Evolutionary conservation across 139 green algal species (phyloP), one percentile per base, ranked within the genome.

Genomic region (Parachlorella kessleri): DNA sequence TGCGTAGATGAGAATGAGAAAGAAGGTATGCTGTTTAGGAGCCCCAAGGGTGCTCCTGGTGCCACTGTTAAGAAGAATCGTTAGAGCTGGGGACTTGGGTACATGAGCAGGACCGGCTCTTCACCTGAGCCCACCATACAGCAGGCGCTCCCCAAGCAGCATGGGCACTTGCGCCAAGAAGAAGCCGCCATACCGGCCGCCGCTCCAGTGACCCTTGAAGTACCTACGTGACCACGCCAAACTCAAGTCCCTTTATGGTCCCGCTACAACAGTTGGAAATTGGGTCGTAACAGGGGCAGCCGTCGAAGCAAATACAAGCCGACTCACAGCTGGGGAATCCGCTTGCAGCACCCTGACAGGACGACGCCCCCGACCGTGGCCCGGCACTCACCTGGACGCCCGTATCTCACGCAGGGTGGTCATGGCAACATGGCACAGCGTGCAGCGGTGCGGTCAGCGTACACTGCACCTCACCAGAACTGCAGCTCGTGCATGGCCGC

Each of bases 401-500:
- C 5, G 28, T 2, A 55, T 21, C 40, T 1, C 6, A 30, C 30
- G 66, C 66, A 71, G 33, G 35, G n/a, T 9, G n/a, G 10, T 3
- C 23, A 28, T n/a, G 10, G 23, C 10, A 54, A 23, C 68, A 73
- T 23, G 37, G 37, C 23, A 75, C 3, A 41, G 18, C 23, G 33
- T 24, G n/a, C n/a, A n/a, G n/a, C n/a, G n/a, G n/a, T n/a, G n/a
- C n/a, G n/a, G n/a, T n/a, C n/a, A n/a, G n/a, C n/a, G n/a, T n/a
- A n/a, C n/a, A n/a, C n/a, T n/a, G n/a, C n/a, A n/a, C 35, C 73
- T 59, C 73, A 79, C 74, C 35, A 10, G 3, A 80, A 55, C 41
- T 73, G 75, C 21, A 80, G 32, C 33, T 80, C 75, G 65, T 80
- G 75, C 75, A 80, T 80, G 14, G 26, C 2, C 4, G 59, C 75